Evolutionary conservation across 2,329 filamentous ascomycete species (phyloP), one percentile per base, ranked within the genome.

Genomic region (Ceratocystis colombiana): DNA sequence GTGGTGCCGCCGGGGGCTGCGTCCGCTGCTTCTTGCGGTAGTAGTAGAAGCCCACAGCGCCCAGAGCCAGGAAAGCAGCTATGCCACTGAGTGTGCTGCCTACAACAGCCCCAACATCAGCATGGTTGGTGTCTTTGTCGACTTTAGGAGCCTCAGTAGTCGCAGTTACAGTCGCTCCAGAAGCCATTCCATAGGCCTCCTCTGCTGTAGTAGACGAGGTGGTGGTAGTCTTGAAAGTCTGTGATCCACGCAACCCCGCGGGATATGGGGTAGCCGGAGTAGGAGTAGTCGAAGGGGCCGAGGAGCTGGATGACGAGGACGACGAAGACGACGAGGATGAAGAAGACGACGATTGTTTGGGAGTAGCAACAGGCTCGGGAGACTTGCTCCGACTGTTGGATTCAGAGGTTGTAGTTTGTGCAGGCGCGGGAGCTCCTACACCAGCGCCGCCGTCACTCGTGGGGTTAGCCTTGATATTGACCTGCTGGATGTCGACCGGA

Each of bases 51-150:
- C 71, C 72, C 0, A 82, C 69, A 0, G 76, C 76, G 5, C 77
- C 68, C 5, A 83, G 68, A 5, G 77, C 75, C 7, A 77, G 73
- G 1, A 83, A 68, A 2, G 76, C 76, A 4, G 79, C 80, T 0
- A 82, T 74, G 17, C 79, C 80, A n/a, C 79, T 78, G 50, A 85
- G 76, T 17, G 77, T 77, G 12, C 80, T 82, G 30, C 82, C 82
- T 2, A 84, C 77, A 44, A 84, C 82, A 48, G 79, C 79, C 1
- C 79, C 80, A 0, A 77, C 78, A n/a, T 74, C 64, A 7, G 57
- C 45, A 33, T 59, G 37, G 15, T 65, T 67, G 44, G 63, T 55
- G 20, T 57, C 74, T 50, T 75, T 71, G 20, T 67, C 22, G 30
- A 30, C 10, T 7, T 41, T 46, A 15, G 66, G 7, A 17, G 66